Base-by-base conservation (phyloP, 176 grass and related monocot species). In the Oryza longistaminata region DNA sequence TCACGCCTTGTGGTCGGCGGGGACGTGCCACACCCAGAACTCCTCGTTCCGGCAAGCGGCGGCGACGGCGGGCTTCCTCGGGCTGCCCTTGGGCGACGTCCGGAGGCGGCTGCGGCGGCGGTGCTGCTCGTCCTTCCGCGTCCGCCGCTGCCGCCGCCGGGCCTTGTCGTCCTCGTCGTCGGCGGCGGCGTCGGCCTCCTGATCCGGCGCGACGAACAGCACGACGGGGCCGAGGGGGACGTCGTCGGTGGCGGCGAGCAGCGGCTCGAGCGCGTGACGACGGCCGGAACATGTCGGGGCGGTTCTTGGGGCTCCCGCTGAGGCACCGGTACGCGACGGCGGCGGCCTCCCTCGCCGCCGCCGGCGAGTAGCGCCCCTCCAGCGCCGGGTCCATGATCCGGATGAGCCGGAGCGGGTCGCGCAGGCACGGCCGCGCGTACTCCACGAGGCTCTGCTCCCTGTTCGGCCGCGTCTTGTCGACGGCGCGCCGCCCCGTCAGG, bases 401-500 rank as follows among this genome's bases (percentile, higher is more conserved):
- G 24, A 22, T 74, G 22, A 98, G 87, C 79, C 62, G 79, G 39
- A 88, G 88, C 5, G 93, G 80, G 80, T 98, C 93, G 2, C 89
- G 91, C 0, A 98, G 87, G 48, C 73, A 86, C 0, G 85, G 93
- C 71, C 90, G 89, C 26, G 93, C 91, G 76, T 83, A 95, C 29
- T 95, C 93, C 40, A 98, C 96, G 29, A 98, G 93, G 83, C 88
- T 98, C 75, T 98, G 93, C 91, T 95, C 85, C 65, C 96, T 65
- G 66, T 21, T 78, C 1, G 96, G 87, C 74, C 91, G 60, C 7
- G 80, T 75, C 90, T 93, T 95, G 87, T 98, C 96, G 37, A 98
- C 93, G 15, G 93, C 92, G 40, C 79, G 81, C 31, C 89, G 85
- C 0, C 96, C 93, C 0, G 96, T 81, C 0, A 98, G 76, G 31